Conservation (phyloP, 2,329 filamentous ascomycete genomes). For the Huntiella bhutanensis region DNA sequence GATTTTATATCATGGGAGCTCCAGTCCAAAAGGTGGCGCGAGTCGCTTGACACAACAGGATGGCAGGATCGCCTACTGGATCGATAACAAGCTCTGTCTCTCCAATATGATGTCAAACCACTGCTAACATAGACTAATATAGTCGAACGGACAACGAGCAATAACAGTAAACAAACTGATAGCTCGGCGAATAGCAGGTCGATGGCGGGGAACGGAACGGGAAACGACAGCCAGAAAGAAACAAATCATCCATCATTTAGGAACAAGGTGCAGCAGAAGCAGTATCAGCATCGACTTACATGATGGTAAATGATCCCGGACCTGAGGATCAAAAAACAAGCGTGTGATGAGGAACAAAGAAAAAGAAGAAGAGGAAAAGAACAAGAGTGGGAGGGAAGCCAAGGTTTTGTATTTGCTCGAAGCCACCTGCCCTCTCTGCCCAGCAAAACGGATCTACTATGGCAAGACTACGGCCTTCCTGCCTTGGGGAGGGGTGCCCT, state of each 20-base stretch:
- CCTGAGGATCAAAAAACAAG: slow-evolving; percentile 11
- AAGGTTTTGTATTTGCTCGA: slow-evolving; percentile 10
- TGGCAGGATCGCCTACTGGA: too few species aligned
- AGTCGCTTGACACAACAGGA: too few species aligned
- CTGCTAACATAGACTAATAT: too few species aligned
- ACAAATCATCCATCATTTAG: not conserved
- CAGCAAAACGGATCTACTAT: too few species aligned
- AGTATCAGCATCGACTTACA: slow-evolving; percentile 7
- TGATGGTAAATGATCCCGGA: slow-evolving; percentile 11
- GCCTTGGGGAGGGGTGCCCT: too few species aligned
- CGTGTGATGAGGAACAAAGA: slow-evolving; percentile 11
- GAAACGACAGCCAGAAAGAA: not conserved
- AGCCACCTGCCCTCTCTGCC: too few species aligned
- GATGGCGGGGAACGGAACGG: slow-evolving; percentile 9
- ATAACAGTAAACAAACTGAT: not conserved
- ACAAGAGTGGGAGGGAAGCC: slow-evolving; percentile 9
- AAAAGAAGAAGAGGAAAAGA: slow-evolving; percentile 11
- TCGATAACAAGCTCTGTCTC: too few species aligned
- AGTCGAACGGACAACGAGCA: not conserved
- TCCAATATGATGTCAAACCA: too few species aligned
- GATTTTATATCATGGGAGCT: too few species aligned
- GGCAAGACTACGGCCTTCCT: too few species aligned
- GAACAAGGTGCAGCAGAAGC: not conserved
- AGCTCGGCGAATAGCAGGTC: not conserved
- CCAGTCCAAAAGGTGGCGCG: too few species aligned